Evolutionary conservation across 352 stramenopile genomes (phyloP), one percentile per base, ranked within the genome.

Genomic region (Pythium rishiriense): DNA sequence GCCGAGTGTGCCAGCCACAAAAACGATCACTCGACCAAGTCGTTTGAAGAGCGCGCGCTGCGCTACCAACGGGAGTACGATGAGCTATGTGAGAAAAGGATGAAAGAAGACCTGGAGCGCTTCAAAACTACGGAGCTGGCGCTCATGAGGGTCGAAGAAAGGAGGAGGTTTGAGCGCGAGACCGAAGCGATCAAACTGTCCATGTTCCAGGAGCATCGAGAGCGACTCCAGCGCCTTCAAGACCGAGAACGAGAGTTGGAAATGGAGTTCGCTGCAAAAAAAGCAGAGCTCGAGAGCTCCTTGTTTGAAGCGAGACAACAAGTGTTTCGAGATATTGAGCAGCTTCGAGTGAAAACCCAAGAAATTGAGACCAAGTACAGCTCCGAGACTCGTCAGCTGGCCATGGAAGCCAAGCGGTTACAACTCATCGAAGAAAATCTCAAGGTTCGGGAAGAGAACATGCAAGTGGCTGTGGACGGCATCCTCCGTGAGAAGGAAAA

Each of bases 41-140:
- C 72, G 9, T 55, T 89, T 14, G 79, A 92, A 72, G 72, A 85
- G 42, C 79, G 80, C 4, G 84, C 90, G 69, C 62, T 88, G 2
- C 68, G 79, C 28, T 91, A 91, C 41, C 80, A 91, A 51, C 72
- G 74, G 12, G 83, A 91, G 59, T 90, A 81, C 61, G 80, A 91
- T 35, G 75, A 70, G 0, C 59, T 85, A n/a, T 79, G 75, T 43
- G 74, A 88, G 28, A 78, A 79, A 45, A 70, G 75, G 10, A 33
- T 90, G 5, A 62, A 79, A 6, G 69, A 86, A 60, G 80, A 92
- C 29, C 26, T 92, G 4, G 75, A 83, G 42, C 69, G 73, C 3
- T 92, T 83, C 35, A 78, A 79, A 52, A 69, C 70, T 11, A 82
- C 68, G 0, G 83, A 90, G 39, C 48, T 92, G 1, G 76, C 69